These are phyloP conservation scores for Corynascus novoguineensis DNA, from an alignment of 495 filamentous ascomycete species.

Conservation along the genomic window DNA sequence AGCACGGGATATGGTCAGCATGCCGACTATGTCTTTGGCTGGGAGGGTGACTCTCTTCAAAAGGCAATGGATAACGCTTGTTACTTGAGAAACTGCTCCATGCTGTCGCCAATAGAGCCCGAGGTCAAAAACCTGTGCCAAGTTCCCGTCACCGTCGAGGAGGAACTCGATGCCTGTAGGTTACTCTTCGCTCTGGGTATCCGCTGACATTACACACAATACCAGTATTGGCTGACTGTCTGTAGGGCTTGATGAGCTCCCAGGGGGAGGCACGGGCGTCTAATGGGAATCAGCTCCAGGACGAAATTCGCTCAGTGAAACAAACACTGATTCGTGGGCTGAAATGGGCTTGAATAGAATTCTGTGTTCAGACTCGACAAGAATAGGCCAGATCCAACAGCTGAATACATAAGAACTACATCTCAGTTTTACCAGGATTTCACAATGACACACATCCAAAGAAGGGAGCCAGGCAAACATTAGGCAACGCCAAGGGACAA, in stretches of 20 bases:
- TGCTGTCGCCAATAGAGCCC: slow-evolving; percentile 27
- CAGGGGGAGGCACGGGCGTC: neutral
- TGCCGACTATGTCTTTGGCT: slow-evolving; percentile 45
- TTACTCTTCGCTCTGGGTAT: neutral
- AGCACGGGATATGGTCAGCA: slow-evolving; percentile 39
- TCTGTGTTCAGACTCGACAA: too few relatives aligned
- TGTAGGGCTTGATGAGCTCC: slow-evolving; percentile 10
- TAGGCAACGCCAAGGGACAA: neutral
- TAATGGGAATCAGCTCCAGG: neutral
- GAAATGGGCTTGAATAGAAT: too few relatives aligned
- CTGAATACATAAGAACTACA: too few relatives aligned
- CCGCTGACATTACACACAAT: too few relatives aligned
- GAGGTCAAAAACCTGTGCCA: slow-evolving; percentile 33
- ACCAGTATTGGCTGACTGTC: neutral
- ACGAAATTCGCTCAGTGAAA: neutral
- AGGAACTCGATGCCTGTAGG: slow-evolving; percentile 38
- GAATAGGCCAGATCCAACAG: too few relatives aligned
- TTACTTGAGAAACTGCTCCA: slow-evolving; percentile 30
- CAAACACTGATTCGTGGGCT: neutral
- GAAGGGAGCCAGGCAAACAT: neutral
- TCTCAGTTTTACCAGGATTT: too few relatives aligned
- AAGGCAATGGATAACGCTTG: slow-evolving; percentile 40
- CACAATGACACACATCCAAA: too few relatives aligned
- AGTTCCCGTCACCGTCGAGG: slow-evolving; percentile 31
- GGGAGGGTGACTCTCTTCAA: slow-evolving; percentile 38